Evolutionary conservation across 495 filamentous ascomycete species (phyloP).

Genomic region (Penicillium canariense): DNA sequence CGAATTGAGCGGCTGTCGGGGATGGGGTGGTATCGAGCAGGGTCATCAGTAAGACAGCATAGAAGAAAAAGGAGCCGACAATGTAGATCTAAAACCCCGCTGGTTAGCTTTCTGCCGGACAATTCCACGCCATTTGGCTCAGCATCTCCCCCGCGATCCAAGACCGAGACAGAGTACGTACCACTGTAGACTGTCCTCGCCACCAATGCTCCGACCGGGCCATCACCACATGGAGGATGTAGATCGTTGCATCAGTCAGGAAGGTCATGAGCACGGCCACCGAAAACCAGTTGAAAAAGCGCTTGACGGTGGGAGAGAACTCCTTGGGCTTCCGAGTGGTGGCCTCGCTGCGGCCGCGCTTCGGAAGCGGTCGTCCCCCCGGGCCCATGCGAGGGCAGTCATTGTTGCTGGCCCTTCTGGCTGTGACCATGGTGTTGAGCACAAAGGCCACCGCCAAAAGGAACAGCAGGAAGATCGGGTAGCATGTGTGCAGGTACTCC

Average conservation of each 20-base stretch:
- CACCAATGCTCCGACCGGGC: slow-evolving; percentile 74
- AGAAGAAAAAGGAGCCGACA: slow-evolving; percentile 73
- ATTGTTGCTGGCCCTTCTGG: slow-evolving; percentile 43
- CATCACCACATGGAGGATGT: slow-evolving; percentile 72
- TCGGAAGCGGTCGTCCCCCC: slow-evolving; percentile 77
- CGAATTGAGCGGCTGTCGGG: slow-evolving; percentile 68
- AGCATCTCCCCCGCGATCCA: too few species aligned
- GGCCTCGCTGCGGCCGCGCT: slow-evolving; percentile 42
- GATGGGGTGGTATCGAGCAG: slow-evolving; percentile 74
- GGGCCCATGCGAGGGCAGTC: slow-evolving; percentile 54
- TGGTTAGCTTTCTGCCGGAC: slow-evolving; percentile 20
- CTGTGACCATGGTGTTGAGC: slow-evolving; percentile 56
- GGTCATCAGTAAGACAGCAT: slow-evolving; percentile 70
- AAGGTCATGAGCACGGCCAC: slow-evolving; percentile 66
- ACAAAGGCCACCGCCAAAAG: slow-evolving; percentile 68
- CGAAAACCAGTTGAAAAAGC: slow-evolving; percentile 73
- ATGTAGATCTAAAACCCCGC: slow-evolving; percentile 66
- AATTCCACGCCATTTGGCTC: too few species aligned
- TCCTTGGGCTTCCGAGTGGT: slow-evolving; percentile 38
- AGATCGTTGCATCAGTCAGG: slow-evolving; percentile 67
- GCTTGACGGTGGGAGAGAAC: slow-evolving; percentile 59
- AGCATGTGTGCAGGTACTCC: slow-evolving; percentile 55
- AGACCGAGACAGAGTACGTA: too few species aligned
- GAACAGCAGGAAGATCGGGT: slow-evolving; percentile 63
- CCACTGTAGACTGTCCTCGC: slow-evolving; percentile 81